Evolutionary conservation across 257 asterid species (phyloP).

Genomic region (Nicotiana attenuata): DNA sequence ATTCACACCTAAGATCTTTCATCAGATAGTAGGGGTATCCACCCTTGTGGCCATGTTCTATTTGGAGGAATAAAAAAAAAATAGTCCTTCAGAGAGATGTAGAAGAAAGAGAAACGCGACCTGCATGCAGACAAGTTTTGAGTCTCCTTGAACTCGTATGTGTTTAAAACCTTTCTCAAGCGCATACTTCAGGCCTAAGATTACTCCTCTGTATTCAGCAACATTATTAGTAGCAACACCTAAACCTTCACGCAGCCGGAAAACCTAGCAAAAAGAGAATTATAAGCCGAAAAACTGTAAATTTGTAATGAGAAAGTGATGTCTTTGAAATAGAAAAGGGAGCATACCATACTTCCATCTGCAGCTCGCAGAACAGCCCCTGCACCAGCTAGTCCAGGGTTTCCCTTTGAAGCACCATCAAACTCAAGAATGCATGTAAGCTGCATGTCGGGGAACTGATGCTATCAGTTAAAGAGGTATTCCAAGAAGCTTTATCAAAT

Average conservation of each 20-base stretch:
- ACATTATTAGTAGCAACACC: slow-evolving; percentile 94
- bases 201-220: slow-evolving; percentile 85
- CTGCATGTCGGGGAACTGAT: slow-evolving; percentile 39
- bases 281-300: slow-evolving; percentile 4
- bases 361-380: slow-evolving; percentile 83
- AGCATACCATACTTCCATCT: slow-evolving; percentile 79
- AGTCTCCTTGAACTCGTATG: slow-evolving; percentile 84
- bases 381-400: slow-evolving; percentile 97
- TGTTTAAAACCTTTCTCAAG: slow-evolving; percentile 79
- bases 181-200: slow-evolving; percentile 87
- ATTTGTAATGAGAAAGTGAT: not conserved
- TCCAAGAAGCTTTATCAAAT: not conserved
- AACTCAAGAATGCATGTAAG: slow-evolving; percentile 76
- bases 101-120: slow-evolving; percentile 28
- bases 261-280: slow-evolving; percentile 41
- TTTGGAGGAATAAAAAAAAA: not conserved
- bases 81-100: not conserved
- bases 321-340: not conserved
- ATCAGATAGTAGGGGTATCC: not conserved
- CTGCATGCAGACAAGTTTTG: slow-evolving; percentile 99
- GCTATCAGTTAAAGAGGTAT: slow-evolving; percentile 13
- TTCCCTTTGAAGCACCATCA: slow-evolving; percentile 97
- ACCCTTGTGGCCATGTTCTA: not conserved
- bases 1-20: not conserved
- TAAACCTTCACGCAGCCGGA: slow-evolving; percentile 86